A percentile compares a stretch with the other conserved stretches of the same genome.
phyloP scores from a whole-genome alignment of 352 stramenopile genomes.

The Pythium coloratum region DNA sequence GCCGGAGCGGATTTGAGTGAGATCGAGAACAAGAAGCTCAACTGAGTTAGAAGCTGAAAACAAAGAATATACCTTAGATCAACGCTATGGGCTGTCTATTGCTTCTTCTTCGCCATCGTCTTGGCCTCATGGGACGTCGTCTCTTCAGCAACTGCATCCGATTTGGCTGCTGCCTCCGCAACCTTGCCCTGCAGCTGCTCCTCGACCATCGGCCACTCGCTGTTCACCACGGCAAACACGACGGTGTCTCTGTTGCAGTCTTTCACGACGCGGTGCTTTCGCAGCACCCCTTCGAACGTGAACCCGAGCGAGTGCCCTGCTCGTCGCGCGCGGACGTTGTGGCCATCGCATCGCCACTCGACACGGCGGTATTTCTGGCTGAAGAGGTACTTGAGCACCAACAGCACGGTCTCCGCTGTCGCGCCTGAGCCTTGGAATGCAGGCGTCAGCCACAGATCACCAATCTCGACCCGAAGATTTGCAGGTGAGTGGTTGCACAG shows the following conservation, averaged over 20 bases:
- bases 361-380: conserved; percentile 76
- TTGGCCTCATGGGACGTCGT: conserved; percentile 20
- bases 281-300: conserved; percentile 85
- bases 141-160: conserved; percentile 11
- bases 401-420: conserved; percentile 58
- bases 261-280: conserved; percentile 87
- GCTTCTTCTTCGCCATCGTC: conserved; percentile 45
- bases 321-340: conserved; percentile 83
- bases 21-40: conserved; percentile 9
- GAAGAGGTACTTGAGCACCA: conserved; percentile 81
- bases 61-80: conserved; percentile 4
- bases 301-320: conserved; percentile 82
- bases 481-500: conserved; percentile 73
- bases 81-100: conserved; percentile 20
- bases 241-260: conserved; percentile 85
- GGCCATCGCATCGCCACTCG: conserved; percentile 85
- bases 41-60: background rate
- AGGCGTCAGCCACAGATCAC: conserved; percentile 77
- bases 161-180: conserved; percentile 7
- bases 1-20: conserved; percentile 18
- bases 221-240: conserved; percentile 86
- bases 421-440: conserved; percentile 64
- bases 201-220: conserved; percentile 74
- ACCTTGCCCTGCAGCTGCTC: conserved; percentile 49
- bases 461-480: conserved; percentile 79